A percentile compares a stretch with the other conserved stretches of the same genome.
Conservation (phyloP, 2,329 filamentous ascomycete genomes). For the Onygenales sp. region DNA sequence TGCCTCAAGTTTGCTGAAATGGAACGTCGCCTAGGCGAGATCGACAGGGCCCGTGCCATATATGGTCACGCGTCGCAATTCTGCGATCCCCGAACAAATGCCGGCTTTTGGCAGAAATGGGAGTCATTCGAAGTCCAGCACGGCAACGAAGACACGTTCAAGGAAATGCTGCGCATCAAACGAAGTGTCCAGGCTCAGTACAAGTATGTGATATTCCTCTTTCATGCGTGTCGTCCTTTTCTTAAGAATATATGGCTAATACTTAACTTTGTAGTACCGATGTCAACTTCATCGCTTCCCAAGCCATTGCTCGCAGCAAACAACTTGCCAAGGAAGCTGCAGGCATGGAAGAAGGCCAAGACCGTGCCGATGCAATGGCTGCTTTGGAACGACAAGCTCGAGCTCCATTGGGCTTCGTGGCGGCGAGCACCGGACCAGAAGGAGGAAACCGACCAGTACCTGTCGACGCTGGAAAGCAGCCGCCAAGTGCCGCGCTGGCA, state of each 20-base stretch:
- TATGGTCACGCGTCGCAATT: slow-evolving; percentile 96
- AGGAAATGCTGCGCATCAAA: slow-evolving; percentile 98
- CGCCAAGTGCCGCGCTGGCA: slow-evolving; percentile 32
- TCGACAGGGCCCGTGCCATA: slow-evolving; percentile 89
- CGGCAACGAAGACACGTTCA: slow-evolving; percentile 98
- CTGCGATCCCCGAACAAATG: slow-evolving; percentile 84
- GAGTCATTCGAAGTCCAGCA: slow-evolving; percentile 95
- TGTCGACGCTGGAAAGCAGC: slow-evolving; percentile 22
- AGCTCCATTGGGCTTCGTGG: slow-evolving; percentile 83
- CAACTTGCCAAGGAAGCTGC: slow-evolving; percentile 34
- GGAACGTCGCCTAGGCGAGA: slow-evolving; percentile 84
- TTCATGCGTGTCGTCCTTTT: neutral
- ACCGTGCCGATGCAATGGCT: slow-evolving; percentile 71
- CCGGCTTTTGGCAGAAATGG: slow-evolving; percentile 93
- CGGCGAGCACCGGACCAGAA: slow-evolving; percentile 66
- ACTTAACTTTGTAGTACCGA: slow-evolving; percentile 54
- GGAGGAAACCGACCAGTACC: slow-evolving; percentile 45
- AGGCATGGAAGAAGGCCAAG: slow-evolving; percentile 34
- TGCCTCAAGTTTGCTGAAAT: slow-evolving; percentile 98
- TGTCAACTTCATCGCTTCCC: slow-evolving; percentile 95
- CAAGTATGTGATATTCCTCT: slow-evolving; percentile 50
- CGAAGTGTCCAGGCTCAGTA: slow-evolving; percentile 94
- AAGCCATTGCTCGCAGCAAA: slow-evolving; percentile 77
- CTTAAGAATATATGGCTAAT: slow-evolving; percentile 3
- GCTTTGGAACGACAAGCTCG: slow-evolving; percentile 79